These are phyloP conservation scores for Ascochyta rabiei DNA, from an alignment of 2,329 filamentous ascomycete species.

Conservation along the genomic window DNA sequence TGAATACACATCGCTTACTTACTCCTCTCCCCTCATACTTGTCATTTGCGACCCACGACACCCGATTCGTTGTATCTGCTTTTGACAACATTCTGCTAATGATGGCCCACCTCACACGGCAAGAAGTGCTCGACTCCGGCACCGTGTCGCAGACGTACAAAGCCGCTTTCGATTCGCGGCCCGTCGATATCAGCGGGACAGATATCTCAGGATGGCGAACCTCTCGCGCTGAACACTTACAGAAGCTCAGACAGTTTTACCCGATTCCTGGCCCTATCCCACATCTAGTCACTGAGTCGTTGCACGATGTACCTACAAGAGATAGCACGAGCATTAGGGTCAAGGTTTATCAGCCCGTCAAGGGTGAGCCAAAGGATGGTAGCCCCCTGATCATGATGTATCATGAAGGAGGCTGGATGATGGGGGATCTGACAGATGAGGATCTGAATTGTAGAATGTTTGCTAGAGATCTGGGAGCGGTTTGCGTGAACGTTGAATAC, in stretches of 20 bases:
- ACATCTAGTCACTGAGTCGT: slow-evolving; percentile 33
- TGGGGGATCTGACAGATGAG: slow-evolving; percentile 53
- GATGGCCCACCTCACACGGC: slow-evolving; percentile 39
- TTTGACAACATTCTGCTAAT: not conserved
- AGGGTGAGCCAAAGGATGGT: slow-evolving; percentile 23
- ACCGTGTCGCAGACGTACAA: slow-evolving; percentile 25
- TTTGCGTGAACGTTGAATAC: slow-evolving; percentile 59
- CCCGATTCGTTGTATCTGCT: not conserved
- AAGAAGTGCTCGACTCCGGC: slow-evolving; percentile 32
- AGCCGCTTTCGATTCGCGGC: slow-evolving; percentile 34
- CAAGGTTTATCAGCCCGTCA: slow-evolving; percentile 36
- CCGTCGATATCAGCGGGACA: slow-evolving; percentile 21
- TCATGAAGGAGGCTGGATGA: slow-evolving; percentile 55
- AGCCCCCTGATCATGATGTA: slow-evolving; percentile 43
- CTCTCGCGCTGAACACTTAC: slow-evolving; percentile 35
- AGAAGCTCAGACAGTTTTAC: slow-evolving; percentile 37
- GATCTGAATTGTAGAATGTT: slow-evolving; percentile 52
- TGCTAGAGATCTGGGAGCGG: slow-evolving; percentile 43
- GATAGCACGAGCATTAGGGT: slow-evolving; percentile 36
- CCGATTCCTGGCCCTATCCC: slow-evolving; percentile 41
- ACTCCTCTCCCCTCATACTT: fast-evolving
- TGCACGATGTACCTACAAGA: slow-evolving; percentile 32
- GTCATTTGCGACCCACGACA: not conserved
- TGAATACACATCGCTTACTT: not conserved
- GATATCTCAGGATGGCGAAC: slow-evolving; percentile 29